Percentiles rank a stretch among this genome's conserved stretches.
Evolutionary conservation across 345 rosid species (phyloP).

Genomic region (Eucalyptus erythrocorys): DNA sequence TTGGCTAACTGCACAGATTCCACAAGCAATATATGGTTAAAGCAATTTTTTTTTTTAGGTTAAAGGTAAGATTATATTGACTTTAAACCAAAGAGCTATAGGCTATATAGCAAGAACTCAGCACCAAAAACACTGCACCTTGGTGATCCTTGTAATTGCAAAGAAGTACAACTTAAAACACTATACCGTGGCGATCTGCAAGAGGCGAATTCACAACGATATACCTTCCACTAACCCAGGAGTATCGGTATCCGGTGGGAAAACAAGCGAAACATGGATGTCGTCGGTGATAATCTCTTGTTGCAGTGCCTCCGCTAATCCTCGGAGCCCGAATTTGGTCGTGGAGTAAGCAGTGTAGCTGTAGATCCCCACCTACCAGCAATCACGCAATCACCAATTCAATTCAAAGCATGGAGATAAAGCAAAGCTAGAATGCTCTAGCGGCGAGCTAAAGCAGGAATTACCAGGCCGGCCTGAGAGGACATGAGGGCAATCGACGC

Average conservation of each 20-base stretch:
- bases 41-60: no score
- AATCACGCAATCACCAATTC: not conserved
- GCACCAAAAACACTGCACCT: no score
- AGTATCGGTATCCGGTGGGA: constrained; percentile 81
- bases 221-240: not conserved
- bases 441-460: not conserved
- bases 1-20: not conserved
- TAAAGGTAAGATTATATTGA: no score
- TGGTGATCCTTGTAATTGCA: not conserved
- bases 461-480: constrained; percentile 89
- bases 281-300: constrained; percentile 75
- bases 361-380: constrained; percentile 56
- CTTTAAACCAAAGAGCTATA: no score
- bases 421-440: not conserved
- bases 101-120: no score
- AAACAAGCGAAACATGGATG: constrained; percentile 65
- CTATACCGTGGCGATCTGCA: not conserved
- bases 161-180: not conserved
- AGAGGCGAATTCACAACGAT: not conserved
- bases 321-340: constrained; percentile 79
- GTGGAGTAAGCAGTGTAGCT: constrained; percentile 88
- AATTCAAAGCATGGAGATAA: not conserved
- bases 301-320: constrained; percentile 85
- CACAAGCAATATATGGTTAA: not conserved
- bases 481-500: constrained; percentile 64